Evolutionary conservation across 345 rosid genomes (phyloP).

Genomic region (Viola odorata): DNA sequence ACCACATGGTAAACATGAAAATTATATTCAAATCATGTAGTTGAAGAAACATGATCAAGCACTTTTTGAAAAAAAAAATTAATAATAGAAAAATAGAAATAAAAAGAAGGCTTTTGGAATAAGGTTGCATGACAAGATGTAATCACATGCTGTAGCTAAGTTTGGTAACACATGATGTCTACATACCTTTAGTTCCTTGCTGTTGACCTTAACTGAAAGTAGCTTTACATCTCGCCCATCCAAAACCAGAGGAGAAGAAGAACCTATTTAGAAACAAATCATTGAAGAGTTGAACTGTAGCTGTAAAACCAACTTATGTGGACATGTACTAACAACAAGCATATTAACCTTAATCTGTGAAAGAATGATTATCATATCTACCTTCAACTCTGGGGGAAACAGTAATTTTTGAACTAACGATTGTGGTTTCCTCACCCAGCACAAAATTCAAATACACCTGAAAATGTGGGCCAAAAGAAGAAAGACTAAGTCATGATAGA

Average conservation of each 20-base stretch:
- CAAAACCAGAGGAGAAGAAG: conserved; percentile 70
- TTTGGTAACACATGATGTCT: background rate
- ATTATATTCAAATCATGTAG: background rate
- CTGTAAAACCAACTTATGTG: conserved; percentile 4
- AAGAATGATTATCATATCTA: conserved; percentile 15
- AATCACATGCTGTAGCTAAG: background rate
- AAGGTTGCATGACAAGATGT: background rate
- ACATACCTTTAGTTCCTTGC: conserved; percentile 63
- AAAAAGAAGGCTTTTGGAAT: background rate
- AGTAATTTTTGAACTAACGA: conserved; percentile 73
- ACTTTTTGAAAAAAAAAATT: background rate
- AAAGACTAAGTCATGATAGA: conserved; percentile 11
- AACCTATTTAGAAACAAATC: conserved; percentile 34
- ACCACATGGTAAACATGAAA: background rate
- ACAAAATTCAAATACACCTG: conserved; percentile 83
- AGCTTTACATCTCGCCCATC: conserved; percentile 78
- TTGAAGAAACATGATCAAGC: background rate
- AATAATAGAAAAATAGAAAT: background rate
- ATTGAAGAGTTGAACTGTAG: background rate
- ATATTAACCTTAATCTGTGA: conserved; percentile 2
- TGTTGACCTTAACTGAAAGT: conserved; percentile 63
- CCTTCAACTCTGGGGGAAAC: conserved; percentile 80
- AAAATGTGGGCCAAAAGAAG: conserved; percentile 11
- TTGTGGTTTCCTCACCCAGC: conserved; percentile 90
- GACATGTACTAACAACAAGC: background rate